Conservation (phyloP, 352 stramenopile species). For the Blastocystis sp. region DNA sequence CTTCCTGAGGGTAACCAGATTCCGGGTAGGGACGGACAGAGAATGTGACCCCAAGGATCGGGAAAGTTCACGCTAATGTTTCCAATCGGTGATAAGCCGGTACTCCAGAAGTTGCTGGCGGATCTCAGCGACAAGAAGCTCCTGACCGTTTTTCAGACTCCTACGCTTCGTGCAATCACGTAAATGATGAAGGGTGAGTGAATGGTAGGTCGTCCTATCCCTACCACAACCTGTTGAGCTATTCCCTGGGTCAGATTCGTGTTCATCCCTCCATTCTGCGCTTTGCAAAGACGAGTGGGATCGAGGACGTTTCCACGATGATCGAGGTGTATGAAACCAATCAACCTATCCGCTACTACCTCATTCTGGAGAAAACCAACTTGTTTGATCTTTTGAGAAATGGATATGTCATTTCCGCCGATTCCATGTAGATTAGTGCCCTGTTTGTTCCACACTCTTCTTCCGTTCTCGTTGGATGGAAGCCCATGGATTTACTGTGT, state of each 20-base stretch:
- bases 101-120: neutral
- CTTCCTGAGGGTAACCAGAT: neutral
- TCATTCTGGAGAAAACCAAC: constrained; percentile 19
- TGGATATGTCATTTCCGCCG: neutral
- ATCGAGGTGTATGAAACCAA: constrained; percentile 4
- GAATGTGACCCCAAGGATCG: neutral
- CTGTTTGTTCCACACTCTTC: neutral
- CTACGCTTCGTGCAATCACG: constrained; percentile 25
- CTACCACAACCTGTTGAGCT: constrained; percentile 37
- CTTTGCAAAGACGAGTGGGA: constrained; percentile 37
- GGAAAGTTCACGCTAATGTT: constrained; percentile 17
- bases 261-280: constrained; percentile 52
- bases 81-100: neutral
- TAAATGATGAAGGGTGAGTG: neutral
- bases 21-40: neutral
- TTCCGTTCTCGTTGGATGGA: neutral
- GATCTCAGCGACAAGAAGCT: neutral
- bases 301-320: constrained; percentile 4
- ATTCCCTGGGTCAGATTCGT: constrained; percentile 47
- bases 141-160: neutral
- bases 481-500: constrained; percentile 4
- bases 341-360: constrained; percentile 25
- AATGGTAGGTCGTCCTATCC: constrained; percentile 9
- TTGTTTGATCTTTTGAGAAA: neutral
- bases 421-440: neutral